Evolutionary conservation across 345 rosid species (phyloP), one percentile per base, ranked within the genome.

Genomic region (Eucalyptus virginea): DNA sequence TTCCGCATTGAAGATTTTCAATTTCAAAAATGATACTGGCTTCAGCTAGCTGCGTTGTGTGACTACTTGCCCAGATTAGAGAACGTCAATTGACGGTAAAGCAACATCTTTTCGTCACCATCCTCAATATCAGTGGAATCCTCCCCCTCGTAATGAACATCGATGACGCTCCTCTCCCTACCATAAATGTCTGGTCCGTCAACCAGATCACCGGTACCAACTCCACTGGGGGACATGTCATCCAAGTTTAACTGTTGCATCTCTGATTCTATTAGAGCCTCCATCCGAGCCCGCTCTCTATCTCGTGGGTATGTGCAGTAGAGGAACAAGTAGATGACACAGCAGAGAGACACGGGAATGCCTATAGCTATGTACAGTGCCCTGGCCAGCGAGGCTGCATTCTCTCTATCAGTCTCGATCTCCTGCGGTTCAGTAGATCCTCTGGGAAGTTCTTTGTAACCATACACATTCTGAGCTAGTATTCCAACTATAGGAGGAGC

Each of bases 401-500:
- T 98, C 60, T 89, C 93, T 93, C 98, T 93, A 90, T 96, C 97
- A n/a, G 94, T 94, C 16, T 92, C 93, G 58, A 94, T 93, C 92
- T 93, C 95, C 91, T 91, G 87, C 26, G 93, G 88, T 51, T 69
- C 88, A 19, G 88, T n/a, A 65, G 96, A 94, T 40, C 94, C 95
- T 88, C 92, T 83, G 17, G 95, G 95, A 86, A 93, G 49, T 24
- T 97, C 98, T 89, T 93, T 96, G 88, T 95, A 97, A 26, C 99
- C 98, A 49, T 95, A 97, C 18, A 95, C 96, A 92, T 93, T 95
- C 87, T 96, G 98, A 19, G 99, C 98, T 77, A 97, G 88, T 85
- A 97, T 92, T 87, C 99, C 99, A 56, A 96, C 98, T 21, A 94
- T 50, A 16, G 98, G 99, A 58, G 99, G 99, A 88, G 99, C 97